Evolutionary conservation across 371 early-diverging fungal species (phyloP), one percentile per base, ranked within the genome.

Genomic region (Funneliformis caledonium): DNA sequence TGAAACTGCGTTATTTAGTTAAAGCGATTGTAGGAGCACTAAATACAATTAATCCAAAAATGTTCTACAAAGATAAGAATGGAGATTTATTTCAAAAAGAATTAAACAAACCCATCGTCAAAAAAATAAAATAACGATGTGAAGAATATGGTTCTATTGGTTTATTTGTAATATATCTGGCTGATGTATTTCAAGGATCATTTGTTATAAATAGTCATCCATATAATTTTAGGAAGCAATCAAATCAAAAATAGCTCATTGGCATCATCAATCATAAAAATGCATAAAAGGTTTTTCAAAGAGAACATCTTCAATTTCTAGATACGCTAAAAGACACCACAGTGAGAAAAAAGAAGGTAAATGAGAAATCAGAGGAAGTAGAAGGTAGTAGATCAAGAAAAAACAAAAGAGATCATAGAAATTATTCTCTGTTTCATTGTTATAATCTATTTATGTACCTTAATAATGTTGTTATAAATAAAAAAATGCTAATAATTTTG

Each of bases 141-240:
- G 47, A 73, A 11, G 2, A 73, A n/a, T n/a, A n/a, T 9, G 73
- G 73, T n/a, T 73, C 73, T 73, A 73, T 73, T 11, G 73, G 56
- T 12, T 11, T 73, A 31, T 48, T 73, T 1, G 31, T 73, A 2
- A 33, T 31, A 0, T 73, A 73, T 73, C 73, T 56, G 26, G 73
- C 73, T 26, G 56, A 50, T 50, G 26, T 50, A 31, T 47, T 10
- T 19, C 43, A 72, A 47, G 72, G 22, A 19, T 48, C 73, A 10
- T 73, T 73, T 73, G 52, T 73, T 31, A 73, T 56, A 73, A 73
- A 73, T 12, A 33, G 2, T 37, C 16, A 59, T 73, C 9, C 8
- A 31, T 31, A 73, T 50, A 26, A 31, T 73, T 31, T 73, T 52
- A 48, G 73, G 42, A 31, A 31, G 31, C 73, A 11, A 48, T 48